Base-by-base conservation (phyloP, 257 asterid species). In the Thymus quinquecostatus region DNA sequence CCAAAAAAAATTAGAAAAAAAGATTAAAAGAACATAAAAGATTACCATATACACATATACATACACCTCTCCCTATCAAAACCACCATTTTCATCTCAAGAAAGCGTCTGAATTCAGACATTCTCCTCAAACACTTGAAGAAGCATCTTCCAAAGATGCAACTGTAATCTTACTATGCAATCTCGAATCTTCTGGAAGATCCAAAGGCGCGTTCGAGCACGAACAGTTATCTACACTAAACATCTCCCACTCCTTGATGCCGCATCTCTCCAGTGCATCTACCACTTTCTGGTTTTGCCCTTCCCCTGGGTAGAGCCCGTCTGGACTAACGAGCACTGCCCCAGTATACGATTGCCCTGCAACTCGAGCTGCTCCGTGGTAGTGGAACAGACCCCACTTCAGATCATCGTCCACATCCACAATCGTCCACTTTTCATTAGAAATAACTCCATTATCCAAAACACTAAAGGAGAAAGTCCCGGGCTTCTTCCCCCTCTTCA, bases 281-380 rank as follows among this genome's bases (percentile, higher is more conserved):
- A 27, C 61, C 70, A 94, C 38, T 60, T 90, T 84, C 59, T 14
- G 41, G 2, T 75, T 77, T 72, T 81, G 77, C 12, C 75, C 56
- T 79, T 82, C 77, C 13, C 62, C 75, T 10, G 98, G 98, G 68
- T 79, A 87, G 12, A 29, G 44, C 28, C 98, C 97, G 14, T 83
- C 83, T 2, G 88, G 89, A 77, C 95, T 91, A 9, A 87, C 97
- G 29, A 94, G 96, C 2, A 89, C 90, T 0, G 97, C 98, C 74
- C 98, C 97, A 0, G 96, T 86, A 66, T 94, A 91, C 13, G 97
- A 86, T 70, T 91, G 98, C 36, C 98, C 97, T 0, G 97, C 97
- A 7, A 85, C 97, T 50, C 96, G 84, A 34, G 97, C 97, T 7
- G 92, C 96, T 13, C 98, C 96, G 55, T 84, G 91, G 78, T 91